Percentiles rank a stretch among this genome's conserved stretches.
These are phyloP conservation scores for Pythium aristosporum DNA, from an alignment of 352 stramenopile genomes.

Conservation along the genomic window DNA sequence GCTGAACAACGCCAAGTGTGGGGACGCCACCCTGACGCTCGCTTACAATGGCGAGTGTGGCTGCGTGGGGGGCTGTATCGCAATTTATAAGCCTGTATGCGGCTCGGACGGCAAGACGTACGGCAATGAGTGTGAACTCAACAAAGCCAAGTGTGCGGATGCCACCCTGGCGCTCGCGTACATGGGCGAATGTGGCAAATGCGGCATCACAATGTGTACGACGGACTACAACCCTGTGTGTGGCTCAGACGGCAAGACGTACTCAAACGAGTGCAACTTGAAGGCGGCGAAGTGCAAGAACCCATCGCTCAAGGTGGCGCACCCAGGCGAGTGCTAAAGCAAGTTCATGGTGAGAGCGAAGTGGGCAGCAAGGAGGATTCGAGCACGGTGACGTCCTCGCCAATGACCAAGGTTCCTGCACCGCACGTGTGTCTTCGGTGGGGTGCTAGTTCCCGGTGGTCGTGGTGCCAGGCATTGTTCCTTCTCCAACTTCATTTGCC, in stretches of 20 bases:
- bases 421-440: neutral
- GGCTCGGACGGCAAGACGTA: constrained; percentile 34
- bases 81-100: constrained; percentile 23
- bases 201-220: constrained; percentile 3
- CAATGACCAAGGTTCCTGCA: neutral
- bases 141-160: constrained; percentile 22
- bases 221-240: constrained; percentile 33
- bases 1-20: constrained; percentile 25
- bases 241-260: constrained; percentile 42
- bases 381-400: neutral
- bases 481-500: constrained; percentile 2
- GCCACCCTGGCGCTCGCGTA: no score
- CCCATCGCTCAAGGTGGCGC: constrained; percentile 17
- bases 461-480: neutral
- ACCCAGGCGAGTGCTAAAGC: neutral
- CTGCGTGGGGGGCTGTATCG: neutral
- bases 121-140: constrained; percentile 27
- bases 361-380: neutral
- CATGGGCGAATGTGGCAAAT: constrained; percentile 5
- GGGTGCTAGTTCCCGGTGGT: neutral
- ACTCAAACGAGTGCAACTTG: constrained; percentile 43
- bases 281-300: constrained; percentile 15
- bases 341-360: no score
- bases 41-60: constrained; percentile 13
- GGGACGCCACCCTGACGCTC: constrained; percentile 11